Percentiles rank a stretch among this genome's conserved stretches.
Evolutionary conservation across 352 stramenopile genomes (phyloP).

Genomic region (Phytophthora pluvialis): DNA sequence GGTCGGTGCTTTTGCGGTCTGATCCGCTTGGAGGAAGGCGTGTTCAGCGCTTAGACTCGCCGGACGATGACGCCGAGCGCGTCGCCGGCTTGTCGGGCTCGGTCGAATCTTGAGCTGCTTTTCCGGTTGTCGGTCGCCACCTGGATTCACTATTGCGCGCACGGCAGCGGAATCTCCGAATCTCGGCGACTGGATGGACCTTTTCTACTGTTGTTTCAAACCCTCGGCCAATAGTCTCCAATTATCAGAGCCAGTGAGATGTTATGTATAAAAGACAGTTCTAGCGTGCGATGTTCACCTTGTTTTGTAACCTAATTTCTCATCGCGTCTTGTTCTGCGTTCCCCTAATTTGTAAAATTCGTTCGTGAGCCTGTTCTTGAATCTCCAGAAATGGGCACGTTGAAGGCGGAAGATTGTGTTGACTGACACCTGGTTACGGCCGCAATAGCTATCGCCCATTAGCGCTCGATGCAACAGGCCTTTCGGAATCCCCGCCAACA

Average conservation of each 20-base stretch:
- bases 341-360: conserved; percentile 1
- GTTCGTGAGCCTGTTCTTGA: conserved; percentile 6
- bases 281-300: neutral
- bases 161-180: conserved; percentile 15
- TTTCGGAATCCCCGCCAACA: conserved; percentile 9
- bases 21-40: neutral
- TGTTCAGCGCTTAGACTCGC: neutral
- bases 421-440: conserved; percentile 22
- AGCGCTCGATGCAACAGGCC: neutral
- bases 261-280: too few relatives aligned
- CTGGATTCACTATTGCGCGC: conserved; percentile 14
- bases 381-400: conserved; percentile 25
- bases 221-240: neutral
- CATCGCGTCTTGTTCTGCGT: neutral
- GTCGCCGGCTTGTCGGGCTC: neutral
- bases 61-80: neutral
- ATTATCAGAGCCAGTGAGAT: neutral
- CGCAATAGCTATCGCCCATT: neutral
- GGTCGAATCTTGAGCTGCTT: conserved; percentile 15
- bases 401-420: conserved; percentile 29
- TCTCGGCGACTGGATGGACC: neutral
- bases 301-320: neutral
- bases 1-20: neutral
- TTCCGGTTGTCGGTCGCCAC: conserved; percentile 16
- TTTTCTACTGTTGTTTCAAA: conserved; percentile 19